Percentiles rank a stretch among this genome's conserved stretches.
phyloP scores from a whole-genome alignment of 306 rosid genomes.

The Cucumis sativus region DNA sequence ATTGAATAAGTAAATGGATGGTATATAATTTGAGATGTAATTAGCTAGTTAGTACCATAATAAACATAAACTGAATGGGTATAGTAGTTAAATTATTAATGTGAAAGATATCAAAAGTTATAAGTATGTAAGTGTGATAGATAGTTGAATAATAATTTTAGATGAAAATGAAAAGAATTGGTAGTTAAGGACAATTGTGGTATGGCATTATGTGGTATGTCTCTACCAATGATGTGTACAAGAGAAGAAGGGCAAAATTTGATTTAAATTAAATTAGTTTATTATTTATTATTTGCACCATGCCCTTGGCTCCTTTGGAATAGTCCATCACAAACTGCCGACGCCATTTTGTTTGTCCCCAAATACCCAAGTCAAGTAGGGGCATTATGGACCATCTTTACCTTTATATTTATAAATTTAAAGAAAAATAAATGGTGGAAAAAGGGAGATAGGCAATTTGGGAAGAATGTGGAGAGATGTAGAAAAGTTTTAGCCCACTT shows the following conservation, averaged over 20 bases:
- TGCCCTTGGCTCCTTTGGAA: not conserved
- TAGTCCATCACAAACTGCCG: constrained; percentile 3
- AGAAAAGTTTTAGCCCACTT: not conserved
- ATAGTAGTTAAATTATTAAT: too few relatives aligned
- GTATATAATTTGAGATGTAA: too few relatives aligned
- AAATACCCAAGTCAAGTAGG: not conserved
- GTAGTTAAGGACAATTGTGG: not conserved
- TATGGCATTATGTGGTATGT: not conserved
- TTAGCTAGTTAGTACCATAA: too few relatives aligned
- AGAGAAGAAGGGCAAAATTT: not conserved
- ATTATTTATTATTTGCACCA: not conserved
- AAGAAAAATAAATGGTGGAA: not conserved
- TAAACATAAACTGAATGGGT: too few relatives aligned
- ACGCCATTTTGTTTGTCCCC: not conserved
- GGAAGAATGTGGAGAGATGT: not conserved
- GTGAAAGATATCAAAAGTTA: too few relatives aligned
- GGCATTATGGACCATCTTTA: not conserved
- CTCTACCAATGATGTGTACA: not conserved
- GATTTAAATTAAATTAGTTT: not conserved
- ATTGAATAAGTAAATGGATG: too few relatives aligned
- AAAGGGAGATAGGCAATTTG: not conserved
- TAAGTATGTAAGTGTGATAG: too few relatives aligned
- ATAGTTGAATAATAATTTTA: too few relatives aligned
- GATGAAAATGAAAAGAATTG: too few relatives aligned
- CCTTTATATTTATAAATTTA: not conserved